Evolutionary conservation across 2,329 filamentous ascomycete genomes (phyloP), one percentile per base, ranked within the genome.

Genomic region (Ascochyta lentis): DNA sequence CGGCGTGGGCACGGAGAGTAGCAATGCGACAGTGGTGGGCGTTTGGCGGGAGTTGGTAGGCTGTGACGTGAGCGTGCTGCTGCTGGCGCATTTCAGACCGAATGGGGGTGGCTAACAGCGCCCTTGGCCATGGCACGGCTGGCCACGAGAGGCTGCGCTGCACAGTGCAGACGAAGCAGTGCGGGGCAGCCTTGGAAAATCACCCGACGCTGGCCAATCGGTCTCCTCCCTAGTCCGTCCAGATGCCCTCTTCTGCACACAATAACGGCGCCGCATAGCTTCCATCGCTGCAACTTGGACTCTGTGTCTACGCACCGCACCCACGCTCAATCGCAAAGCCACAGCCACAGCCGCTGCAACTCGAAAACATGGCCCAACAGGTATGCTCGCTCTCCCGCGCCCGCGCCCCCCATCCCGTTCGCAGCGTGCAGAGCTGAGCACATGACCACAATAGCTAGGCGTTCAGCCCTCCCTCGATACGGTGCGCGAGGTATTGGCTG

Each of bases 391-490:
- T 40, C 23, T 26, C 27, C 12, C 23, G 27, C 41, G n/a, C n/a
- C n/a, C n/a, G n/a, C n/a, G n/a, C n/a, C n/a, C n/a, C n/a, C n/a
- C n/a, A n/a, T n/a, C 43, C 45, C 56, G 42, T 40, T 56, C 16
- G 51, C 46, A 42, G 46, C 43, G 27, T 44, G 46, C 34, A 26
- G 52, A 51, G 67, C 67, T 75, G 66, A 73, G 63, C 66, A 63
- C 66, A 69, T 67, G 66, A 66, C 67, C 59, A 56, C 47, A 44
- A 41, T 54, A 81, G 78, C 70, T 78, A 58, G 72, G 71, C 56
- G 74, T 87, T 60, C 81, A 86, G 71, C 87, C 87, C 47, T 85
- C 86, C 22, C 76, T 89, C 45, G 83, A 88, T 63, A 81, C 83
- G 23, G 80, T 89, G 49, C 80, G 78, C 61, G 79, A 84, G 50